These are phyloP conservation scores for Biscogniauxia sp. DNA, from an alignment of 2,329 filamentous ascomycete species.

Conservation along the genomic window DNA sequence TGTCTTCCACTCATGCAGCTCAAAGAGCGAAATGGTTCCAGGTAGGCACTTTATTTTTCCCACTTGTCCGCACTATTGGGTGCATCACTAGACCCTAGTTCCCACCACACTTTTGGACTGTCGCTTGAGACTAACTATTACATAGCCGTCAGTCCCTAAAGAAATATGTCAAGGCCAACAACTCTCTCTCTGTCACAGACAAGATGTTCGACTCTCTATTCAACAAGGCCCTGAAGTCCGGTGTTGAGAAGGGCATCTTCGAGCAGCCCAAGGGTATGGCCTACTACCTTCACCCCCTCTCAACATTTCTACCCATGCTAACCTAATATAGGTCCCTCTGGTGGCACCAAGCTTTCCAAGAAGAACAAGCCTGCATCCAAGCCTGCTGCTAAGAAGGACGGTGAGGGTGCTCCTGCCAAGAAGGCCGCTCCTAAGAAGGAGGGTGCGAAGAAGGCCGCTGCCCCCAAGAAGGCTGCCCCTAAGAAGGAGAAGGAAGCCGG, in stretches of 20 bases:
- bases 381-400: conserved; percentile 33
- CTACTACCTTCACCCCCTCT: not conserved
- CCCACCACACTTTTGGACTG: conserved; percentile 3
- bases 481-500: conserved; percentile 49
- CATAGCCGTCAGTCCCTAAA: conserved; percentile 57
- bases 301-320: conserved; percentile 10
- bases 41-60: conserved; percentile 32
- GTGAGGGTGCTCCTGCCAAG: conserved; percentile 5
- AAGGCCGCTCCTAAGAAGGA: conserved; percentile 35
- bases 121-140: conserved; percentile 29
- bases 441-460: conserved; percentile 36
- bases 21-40: conserved; percentile 62
- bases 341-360: conserved; percentile 90
- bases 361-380: conserved; percentile 54
- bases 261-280: conserved; percentile 80
- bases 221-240: conserved; percentile 68
- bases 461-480: conserved; percentile 40
- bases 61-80: not conserved
- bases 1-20: conserved; percentile 43
- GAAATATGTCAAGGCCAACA: conserved; percentile 49
- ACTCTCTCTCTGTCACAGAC: conserved; percentile 36
- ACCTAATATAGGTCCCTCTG: conserved; percentile 66
- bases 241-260: conserved; percentile 85
- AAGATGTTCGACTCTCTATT: conserved; percentile 63
- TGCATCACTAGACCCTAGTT: not conserved